A percentile compares a stretch with the other conserved stretches of the same genome.
Evolutionary conservation across 2,329 filamentous ascomycete species (phyloP).

Genomic region (Graphiopsis chlorocephala): DNA sequence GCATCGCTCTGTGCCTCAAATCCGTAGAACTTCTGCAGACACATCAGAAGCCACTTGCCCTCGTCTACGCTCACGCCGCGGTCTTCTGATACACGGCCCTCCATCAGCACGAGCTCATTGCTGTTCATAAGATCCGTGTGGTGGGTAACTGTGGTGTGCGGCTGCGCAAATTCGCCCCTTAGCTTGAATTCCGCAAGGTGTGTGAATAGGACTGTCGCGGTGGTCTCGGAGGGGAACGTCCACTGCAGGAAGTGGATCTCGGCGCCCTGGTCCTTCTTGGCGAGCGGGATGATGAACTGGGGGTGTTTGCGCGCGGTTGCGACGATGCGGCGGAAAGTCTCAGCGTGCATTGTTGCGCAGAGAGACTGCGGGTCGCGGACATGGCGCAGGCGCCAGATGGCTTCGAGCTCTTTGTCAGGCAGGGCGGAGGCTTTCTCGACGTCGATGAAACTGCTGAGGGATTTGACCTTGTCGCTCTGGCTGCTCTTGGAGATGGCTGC

Average conservation of each 20-base stretch:
- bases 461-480: conserved; percentile 53
- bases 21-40: conserved; percentile 88
- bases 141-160: conserved; percentile 92
- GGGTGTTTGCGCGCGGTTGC: conserved; percentile 70
- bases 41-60: conserved; percentile 87
- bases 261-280: conserved; percentile 64
- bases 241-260: conserved; percentile 98
- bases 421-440: conserved; percentile 72
- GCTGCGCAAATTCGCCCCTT: conserved; percentile 81
- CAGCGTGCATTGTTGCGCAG: conserved; percentile 75
- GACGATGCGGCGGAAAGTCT: conserved; percentile 72
- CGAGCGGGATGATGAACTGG: conserved; percentile 86
- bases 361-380: conserved; percentile 69
- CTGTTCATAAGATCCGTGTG: conserved; percentile 74
- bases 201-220: conserved; percentile 74
- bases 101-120: conserved; percentile 80
- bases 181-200: conserved; percentile 91
- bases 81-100: conserved; percentile 74
- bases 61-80: conserved; percentile 75
- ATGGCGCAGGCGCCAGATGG: conserved; percentile 87
- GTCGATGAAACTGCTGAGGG: conserved; percentile 70
- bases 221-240: conserved; percentile 72
- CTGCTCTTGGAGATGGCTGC: conserved; percentile 35
- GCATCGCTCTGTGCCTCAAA: conserved; percentile 58
- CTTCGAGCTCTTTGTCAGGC: conserved; percentile 76